Conservation (phyloP, 768 basidiomycete genomes). For the Coprinopsis sp. region DNA sequence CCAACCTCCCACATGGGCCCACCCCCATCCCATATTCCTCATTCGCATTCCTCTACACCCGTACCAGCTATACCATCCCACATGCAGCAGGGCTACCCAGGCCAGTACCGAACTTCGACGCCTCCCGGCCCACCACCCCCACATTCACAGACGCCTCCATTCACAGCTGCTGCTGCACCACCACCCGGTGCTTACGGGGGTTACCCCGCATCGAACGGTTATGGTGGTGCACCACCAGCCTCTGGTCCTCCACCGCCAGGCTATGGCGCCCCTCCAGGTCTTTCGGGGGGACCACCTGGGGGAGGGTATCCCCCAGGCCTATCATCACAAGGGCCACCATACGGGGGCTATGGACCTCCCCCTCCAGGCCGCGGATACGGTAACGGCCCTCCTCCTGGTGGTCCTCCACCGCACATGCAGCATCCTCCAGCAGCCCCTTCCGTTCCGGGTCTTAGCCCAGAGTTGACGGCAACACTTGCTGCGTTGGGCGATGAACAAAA, state of each 20-base stretch:
- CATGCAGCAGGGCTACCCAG: not conserved
- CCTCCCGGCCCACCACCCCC: slow-evolving; percentile 47
- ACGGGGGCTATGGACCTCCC: slow-evolving; percentile 12
- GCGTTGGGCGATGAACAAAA: slow-evolving; percentile 67
- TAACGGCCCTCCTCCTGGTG: slow-evolving; percentile 19
- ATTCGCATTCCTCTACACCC: too few species aligned
- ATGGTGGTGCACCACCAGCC: slow-evolving; percentile 9
- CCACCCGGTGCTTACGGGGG: slow-evolving; percentile 4
- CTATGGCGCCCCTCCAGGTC: slow-evolving; percentile 14
- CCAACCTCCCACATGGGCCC: not conserved
- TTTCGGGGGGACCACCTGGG: too few species aligned
- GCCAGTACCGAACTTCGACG: slow-evolving; percentile 24
- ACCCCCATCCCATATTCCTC: slow-evolving; percentile 1
- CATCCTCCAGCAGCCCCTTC: slow-evolving; percentile 22
- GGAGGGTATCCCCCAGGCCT: too few species aligned
- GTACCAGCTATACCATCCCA: too few species aligned
- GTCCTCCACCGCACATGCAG: slow-evolving; percentile 14
- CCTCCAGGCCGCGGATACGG: slow-evolving; percentile 17
- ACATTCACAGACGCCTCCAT: slow-evolving; percentile 29
- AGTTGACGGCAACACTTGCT: slow-evolving; percentile 40
- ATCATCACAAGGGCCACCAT: slow-evolving; percentile 8
- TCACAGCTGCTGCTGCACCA: slow-evolving; percentile 11
- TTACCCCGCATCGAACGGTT: slow-evolving; percentile 21
- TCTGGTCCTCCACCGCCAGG: slow-evolving; percentile 9
- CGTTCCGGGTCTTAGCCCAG: slow-evolving; percentile 21